These are phyloP conservation scores for Pholiota adiposa DNA, from an alignment of 1,284 basidiomycete species.

Conservation along the genomic window DNA sequence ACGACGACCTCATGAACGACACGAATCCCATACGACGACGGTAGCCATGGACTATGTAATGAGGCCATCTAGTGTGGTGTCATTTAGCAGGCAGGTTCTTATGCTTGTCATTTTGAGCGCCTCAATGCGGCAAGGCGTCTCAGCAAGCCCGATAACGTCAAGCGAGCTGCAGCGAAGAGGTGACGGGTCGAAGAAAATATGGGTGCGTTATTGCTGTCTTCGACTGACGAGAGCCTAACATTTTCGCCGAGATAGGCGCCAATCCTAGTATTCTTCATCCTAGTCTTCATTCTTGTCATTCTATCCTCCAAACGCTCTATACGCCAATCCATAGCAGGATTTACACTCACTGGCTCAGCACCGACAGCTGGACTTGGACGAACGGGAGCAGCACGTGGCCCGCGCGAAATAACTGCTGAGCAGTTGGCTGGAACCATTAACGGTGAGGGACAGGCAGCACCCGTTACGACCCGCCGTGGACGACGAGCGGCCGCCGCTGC, in stretches of 20 bases:
- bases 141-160: not conserved
- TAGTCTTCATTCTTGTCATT: slow-evolving; percentile 20
- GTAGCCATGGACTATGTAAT: slow-evolving; percentile 7
- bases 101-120: not conserved
- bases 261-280: slow-evolving; percentile 22
- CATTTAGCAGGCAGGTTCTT: not conserved
- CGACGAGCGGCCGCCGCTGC: not conserved
- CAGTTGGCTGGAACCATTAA: slow-evolving; percentile 46
- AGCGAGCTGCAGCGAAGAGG: not conserved
- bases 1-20: slow-evolving; percentile 22
- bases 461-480: slow-evolving; percentile 37
- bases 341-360: slow-evolving; percentile 22
- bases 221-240: not conserved
- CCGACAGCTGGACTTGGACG: slow-evolving; percentile 7
- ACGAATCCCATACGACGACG: slow-evolving; percentile 17
- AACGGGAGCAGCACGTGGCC: slow-evolving; percentile 3
- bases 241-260: not conserved
- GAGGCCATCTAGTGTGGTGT: not conserved
- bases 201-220: not conserved
- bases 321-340: slow-evolving; percentile 15
- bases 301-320: slow-evolving; percentile 17
- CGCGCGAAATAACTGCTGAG: slow-evolving; percentile 46
- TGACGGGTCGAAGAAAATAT: not conserved
- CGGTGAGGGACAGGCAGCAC: slow-evolving; percentile 22
- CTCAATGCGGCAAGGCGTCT: not conserved